These are phyloP conservation scores for Xerocomus potaroensis DNA, from an alignment of 768 basidiomycete species.

Conservation along the genomic window DNA sequence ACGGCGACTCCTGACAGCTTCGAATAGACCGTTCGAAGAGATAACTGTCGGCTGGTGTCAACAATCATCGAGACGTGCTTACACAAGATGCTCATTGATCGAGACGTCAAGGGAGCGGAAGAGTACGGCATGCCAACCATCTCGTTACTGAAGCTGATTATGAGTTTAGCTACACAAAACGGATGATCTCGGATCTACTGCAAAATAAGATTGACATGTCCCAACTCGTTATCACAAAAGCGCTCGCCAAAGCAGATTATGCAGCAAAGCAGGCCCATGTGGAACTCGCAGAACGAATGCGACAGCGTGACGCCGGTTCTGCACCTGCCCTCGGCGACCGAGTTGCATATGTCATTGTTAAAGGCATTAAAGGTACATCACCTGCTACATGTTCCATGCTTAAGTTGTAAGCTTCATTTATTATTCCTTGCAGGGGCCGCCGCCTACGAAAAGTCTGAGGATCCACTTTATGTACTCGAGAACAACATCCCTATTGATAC, in stretches of 20 bases:
- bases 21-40: slow-evolving; percentile 87
- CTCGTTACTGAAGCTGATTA: slow-evolving; percentile 13
- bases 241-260: slow-evolving; percentile 90
- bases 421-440: slow-evolving; percentile 65
- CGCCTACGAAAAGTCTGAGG: slow-evolving; percentile 98
- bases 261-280: slow-evolving; percentile 94
- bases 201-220: slow-evolving; percentile 99
- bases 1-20: neutral
- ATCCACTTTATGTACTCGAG: slow-evolving; percentile 94
- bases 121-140: slow-evolving; percentile 49
- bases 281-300: slow-evolving; percentile 94
- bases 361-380: slow-evolving; percentile 82
- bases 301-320: slow-evolving; percentile 92
- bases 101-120: slow-evolving; percentile 91
- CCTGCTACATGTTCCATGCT: neutral
- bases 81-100: slow-evolving; percentile 95
- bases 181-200: slow-evolving; percentile 86
- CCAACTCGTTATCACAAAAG: slow-evolving; percentile 98
- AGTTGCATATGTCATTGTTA: slow-evolving; percentile 98
- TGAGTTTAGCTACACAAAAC: slow-evolving; percentile 79
- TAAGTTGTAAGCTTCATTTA: neutral
- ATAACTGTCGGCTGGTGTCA: slow-evolving; percentile 97
- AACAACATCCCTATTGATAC: slow-evolving; percentile 99
- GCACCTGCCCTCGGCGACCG: slow-evolving; percentile 98
- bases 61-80: slow-evolving; percentile 98